Base-by-base conservation (phyloP, 1,284 basidiomycete species). In the Farysia itapuensis region DNA sequence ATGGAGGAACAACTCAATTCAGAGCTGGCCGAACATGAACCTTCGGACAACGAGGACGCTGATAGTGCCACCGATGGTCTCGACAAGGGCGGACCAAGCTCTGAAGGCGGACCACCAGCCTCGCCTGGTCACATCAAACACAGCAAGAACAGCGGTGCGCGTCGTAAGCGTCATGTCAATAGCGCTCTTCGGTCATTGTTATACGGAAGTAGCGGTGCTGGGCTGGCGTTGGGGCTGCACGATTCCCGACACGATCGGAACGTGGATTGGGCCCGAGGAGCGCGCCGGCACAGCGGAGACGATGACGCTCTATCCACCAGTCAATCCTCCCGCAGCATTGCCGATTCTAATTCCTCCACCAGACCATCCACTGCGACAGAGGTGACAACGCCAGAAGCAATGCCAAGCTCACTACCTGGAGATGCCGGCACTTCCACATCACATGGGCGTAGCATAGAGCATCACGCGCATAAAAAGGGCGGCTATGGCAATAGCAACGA, bases 1-100 rank as follows among this genome's bases (percentile, higher is more conserved):
- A 78, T 79, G 19, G 78, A 80, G 39, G 79, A 80, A 38, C 52
- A 54, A 35, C 22, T 54, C 18, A 50, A 59, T 40, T 37, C 30
- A 20, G 37, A 43, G n/a, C n/a, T n/a, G n/a, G n/a, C n/a, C n/a
- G n/a, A n/a, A n/a, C n/a, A n/a, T n/a, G n/a, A n/a, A n/a, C n/a
- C n/a, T 16, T 7, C 12, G 8, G 34, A 35, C 18, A 39, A 22
- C 33, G 35, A 50, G 19, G 34, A 50, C 32, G 33, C 19, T 20
- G 39, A 21, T 24, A 11, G 39, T n/a, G n/a, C n/a, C 22, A 19
- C 20, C 4, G 39, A 34, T 28, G 26, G 26, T 23, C 21, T 24
- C 34, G 7, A 13, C 32, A n/a, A n/a, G n/a, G n/a, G n/a, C n/a
- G 26, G 26, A 28, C n/a, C n/a, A n/a, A 28, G 26, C 26, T 28